phyloP scores from a whole-genome alignment of 2,329 filamentous ascomycete species.

The Cordyceps militaris region DNA sequence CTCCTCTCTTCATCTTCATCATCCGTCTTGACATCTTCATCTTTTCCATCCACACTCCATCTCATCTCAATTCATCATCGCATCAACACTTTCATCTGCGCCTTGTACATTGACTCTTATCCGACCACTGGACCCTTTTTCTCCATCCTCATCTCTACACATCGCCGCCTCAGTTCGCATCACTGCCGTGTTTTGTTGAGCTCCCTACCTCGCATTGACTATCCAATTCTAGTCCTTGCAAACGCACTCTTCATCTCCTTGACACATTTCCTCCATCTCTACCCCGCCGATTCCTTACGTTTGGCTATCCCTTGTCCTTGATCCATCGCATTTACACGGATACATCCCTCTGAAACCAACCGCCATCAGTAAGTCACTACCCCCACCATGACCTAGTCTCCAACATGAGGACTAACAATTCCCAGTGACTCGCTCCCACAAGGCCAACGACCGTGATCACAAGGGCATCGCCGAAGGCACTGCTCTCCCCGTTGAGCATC shows the following conservation, averaged over 20 bases:
- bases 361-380: background rate
- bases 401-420: background rate
- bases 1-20: slow-evolving; percentile 7
- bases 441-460: slow-evolving; percentile 90
- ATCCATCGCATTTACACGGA: background rate
- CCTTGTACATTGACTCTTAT: background rate
- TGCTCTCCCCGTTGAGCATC: slow-evolving; percentile 59
- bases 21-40: background rate
- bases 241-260: background rate
- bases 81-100: slow-evolving; percentile 2
- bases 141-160: background rate
- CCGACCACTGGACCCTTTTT: background rate
- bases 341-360: background rate
- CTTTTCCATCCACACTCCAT: slow-evolving; percentile 14
- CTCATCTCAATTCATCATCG: slow-evolving; percentile 8
- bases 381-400: background rate
- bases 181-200: background rate
- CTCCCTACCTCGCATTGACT: background rate
- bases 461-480: slow-evolving; percentile 69
- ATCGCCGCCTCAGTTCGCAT: background rate
- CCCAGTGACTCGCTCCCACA: slow-evolving; percentile 97
- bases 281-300: background rate
- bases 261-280: background rate
- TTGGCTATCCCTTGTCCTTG: background rate
- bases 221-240: background rate